Evolutionary conservation across 2,329 filamentous ascomycete genomes (phyloP), one percentile per base, ranked within the genome.

Genomic region (Verticillium tricorpus): DNA sequence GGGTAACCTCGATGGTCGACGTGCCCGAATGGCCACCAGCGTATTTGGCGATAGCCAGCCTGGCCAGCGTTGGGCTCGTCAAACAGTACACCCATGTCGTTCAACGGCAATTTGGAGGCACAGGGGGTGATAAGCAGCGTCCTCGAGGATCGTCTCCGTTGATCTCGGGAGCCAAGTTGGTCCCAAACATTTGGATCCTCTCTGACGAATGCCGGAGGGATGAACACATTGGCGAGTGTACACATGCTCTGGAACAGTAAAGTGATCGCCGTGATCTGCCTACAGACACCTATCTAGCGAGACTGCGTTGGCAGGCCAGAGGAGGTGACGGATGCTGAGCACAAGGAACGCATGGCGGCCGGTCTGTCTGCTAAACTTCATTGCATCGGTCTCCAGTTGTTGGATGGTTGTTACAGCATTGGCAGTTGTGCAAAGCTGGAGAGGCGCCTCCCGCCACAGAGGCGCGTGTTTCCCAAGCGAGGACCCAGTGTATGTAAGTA

Each of bases 61-160:
- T 40, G 37, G 14, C 6, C 14, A 7, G 17, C 37, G 6, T 40
- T 12, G 37, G 37, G 14, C 14, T 40, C 17, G 14, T 40, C 15
- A 15, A 2, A 15, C 12, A 40, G 6, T 17, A 2, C 14, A 15
- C 6, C 37, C 14, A 17, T 15, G 37, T 7, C 37, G 5, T 40
- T 40, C 61, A 58, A 57, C 56, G 25, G 54, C 39, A 28, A 35
- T 35, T 55, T 60, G 59, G 61, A 58, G 60, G 59, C 59, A 40
- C 32, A 57, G 54, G 62, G 63, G 60, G 61, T 57, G 59, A 56
- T 58, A 57, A 50, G 22, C 45, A 50, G 19, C 37, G 2, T 6
- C 14, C 12, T 40, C 14, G 17, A 40, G 56, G 58, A 65, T 65
- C 62, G 58, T 37, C 60, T 55, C 14, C 50, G 58, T 34, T 59